Percentiles rank a stretch among this genome's conserved stretches.
These are phyloP conservation scores for Neofusicoccum laricinum DNA, from an alignment of 2,329 filamentous ascomycete genomes.

Conservation along the genomic window DNA sequence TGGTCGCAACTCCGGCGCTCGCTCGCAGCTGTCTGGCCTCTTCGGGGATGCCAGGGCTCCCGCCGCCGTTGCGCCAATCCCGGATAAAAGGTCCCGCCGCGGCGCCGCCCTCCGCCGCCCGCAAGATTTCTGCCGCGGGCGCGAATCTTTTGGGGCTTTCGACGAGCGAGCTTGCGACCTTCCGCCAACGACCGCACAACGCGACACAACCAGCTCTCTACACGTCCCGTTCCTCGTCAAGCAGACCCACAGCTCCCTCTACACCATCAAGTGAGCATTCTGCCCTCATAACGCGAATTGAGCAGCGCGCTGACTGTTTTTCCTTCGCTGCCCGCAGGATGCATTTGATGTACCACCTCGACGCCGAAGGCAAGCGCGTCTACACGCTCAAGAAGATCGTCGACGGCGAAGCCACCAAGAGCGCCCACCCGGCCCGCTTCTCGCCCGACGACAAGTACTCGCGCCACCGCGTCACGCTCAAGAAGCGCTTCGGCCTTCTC, in stretches of 20 bases:
- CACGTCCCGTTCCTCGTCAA: background rate
- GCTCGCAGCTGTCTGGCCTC: background rate
- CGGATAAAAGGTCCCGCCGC: too few relatives aligned
- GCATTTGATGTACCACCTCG: slow-evolving; percentile 85
- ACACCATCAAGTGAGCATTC: background rate
- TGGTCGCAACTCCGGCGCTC: background rate
- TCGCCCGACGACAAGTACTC: slow-evolving; percentile 99
- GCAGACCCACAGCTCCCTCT: background rate
- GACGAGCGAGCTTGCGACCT: background rate
- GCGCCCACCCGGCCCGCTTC: slow-evolving; percentile 92
- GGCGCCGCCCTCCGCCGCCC: background rate
- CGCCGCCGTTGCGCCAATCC: too few relatives aligned
- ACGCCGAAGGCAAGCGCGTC: slow-evolving; percentile 76
- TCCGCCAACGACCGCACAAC: background rate
- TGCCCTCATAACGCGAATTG: background rate
- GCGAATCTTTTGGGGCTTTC: background rate
- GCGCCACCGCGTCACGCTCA: slow-evolving; percentile 86
- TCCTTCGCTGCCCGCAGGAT: slow-evolving; percentile 39
- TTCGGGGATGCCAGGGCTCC: background rate
- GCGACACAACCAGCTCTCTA: background rate
- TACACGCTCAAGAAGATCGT: slow-evolving; percentile 94
- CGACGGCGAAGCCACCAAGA: slow-evolving; percentile 85
- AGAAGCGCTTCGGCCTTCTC: slow-evolving; percentile 87
- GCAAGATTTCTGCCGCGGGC: background rate
- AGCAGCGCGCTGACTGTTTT: background rate